These are phyloP conservation scores for Eleusine indica DNA, from an alignment of 176 grass and related monocot genomes.

Conservation along the genomic window DNA sequence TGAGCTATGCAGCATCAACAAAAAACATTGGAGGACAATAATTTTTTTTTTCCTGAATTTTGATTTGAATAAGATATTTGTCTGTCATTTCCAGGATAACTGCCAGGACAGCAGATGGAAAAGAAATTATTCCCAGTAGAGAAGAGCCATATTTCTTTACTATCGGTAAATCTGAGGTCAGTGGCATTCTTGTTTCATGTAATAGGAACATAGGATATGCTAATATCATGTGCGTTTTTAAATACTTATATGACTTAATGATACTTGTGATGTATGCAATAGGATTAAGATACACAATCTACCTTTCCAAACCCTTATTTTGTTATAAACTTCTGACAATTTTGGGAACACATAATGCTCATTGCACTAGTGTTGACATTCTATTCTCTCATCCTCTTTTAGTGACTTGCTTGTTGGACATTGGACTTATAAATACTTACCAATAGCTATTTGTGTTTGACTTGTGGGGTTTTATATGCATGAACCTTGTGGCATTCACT, in stretches of 20 bases:
- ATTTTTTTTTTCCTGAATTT: background rate
- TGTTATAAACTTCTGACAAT: background rate
- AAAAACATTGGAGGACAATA: background rate
- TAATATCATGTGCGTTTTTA: background rate
- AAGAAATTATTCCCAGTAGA: slow-evolving; percentile 63
- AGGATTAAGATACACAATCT: slow-evolving; percentile 20
- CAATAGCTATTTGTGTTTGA: background rate
- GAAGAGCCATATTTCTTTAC: slow-evolving; percentile 85
- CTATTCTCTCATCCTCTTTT: slow-evolving; percentile 1
- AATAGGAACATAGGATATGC: slow-evolving; percentile 19
- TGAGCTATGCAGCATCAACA: no score
- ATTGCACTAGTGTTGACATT: slow-evolving; percentile 3
- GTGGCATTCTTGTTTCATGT: slow-evolving; percentile 35
- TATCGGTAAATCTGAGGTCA: slow-evolving; percentile 95
- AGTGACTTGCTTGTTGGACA: background rate
- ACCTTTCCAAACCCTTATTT: slow-evolving; percentile 3
- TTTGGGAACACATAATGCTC: slow-evolving; percentile 24
- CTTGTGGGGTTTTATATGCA: background rate
- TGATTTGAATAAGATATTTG: slow-evolving; percentile 28
- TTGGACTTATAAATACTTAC: background rate
- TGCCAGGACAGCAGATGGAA: slow-evolving; percentile 80
- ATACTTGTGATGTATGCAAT: background rate
- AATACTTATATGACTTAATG: background rate
- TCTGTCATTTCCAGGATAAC: slow-evolving; percentile 66
- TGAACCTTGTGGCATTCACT: slow-evolving; percentile 7